Conservation (phyloP, 345 rosid species). For the Gossypioides kirkii region DNA sequence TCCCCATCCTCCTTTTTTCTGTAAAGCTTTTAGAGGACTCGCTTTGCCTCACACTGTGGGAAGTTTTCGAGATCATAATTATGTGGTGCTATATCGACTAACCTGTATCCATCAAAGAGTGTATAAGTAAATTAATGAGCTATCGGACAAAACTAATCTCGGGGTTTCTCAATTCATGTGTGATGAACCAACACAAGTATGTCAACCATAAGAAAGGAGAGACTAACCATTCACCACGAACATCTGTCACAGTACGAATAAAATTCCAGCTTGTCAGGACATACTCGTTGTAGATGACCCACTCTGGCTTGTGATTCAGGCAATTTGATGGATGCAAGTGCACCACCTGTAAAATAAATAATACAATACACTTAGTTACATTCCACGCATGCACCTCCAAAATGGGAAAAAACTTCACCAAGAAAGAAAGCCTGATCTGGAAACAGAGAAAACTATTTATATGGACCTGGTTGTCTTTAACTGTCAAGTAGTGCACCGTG, state of each 20-base stretch:
- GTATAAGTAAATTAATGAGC: no score
- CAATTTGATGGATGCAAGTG: constrained; percentile 95
- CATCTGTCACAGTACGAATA: constrained; percentile 85
- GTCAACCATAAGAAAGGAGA: constrained; percentile 2
- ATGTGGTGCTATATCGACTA: constrained; percentile 76
- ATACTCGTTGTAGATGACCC: constrained; percentile 93
- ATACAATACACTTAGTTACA: background rate
- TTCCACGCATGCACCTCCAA: background rate
- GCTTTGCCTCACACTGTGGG: constrained; percentile 84
- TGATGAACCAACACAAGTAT: background rate
- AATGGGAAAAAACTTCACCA: background rate
- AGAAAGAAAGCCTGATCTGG: background rate
- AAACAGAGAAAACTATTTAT: background rate
- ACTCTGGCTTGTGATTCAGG: constrained; percentile 87
- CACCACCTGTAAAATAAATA: constrained; percentile 52
- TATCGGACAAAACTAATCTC: no score
- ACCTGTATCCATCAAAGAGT: constrained; percentile 39
- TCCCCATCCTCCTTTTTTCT: constrained; percentile 72
- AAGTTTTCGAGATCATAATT: constrained; percentile 73
- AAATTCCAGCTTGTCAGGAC: constrained; percentile 84
- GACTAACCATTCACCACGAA: constrained; percentile 92
- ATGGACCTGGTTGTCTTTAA: constrained; percentile 90
- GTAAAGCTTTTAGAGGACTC: constrained; percentile 74
- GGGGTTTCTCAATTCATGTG: no score
- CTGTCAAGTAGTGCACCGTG: constrained; percentile 64